A percentile compares a stretch with the other conserved stretches of the same genome.
These are phyloP conservation scores for Plasmopara halstedii DNA, from an alignment of 352 stramenopile species.

Conservation along the genomic window DNA sequence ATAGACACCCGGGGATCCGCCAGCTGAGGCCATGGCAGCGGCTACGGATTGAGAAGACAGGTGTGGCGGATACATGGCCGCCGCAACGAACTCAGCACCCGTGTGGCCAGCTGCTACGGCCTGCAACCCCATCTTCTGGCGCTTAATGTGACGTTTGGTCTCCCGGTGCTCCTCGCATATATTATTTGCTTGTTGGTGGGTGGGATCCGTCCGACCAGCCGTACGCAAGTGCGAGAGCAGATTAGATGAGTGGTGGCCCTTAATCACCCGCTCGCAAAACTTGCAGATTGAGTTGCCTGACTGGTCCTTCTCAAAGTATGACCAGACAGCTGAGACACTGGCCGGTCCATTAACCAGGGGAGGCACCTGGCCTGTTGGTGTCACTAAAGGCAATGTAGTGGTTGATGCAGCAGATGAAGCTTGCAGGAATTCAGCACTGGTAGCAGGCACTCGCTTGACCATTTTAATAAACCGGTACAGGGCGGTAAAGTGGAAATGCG, in stretches of 20 bases:
- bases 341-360: conserved; percentile 23
- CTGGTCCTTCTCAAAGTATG: conserved; percentile 75
- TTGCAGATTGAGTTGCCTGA: conserved; percentile 76
- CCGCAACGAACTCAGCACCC: conserved; percentile 30
- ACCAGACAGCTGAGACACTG: conserved; percentile 76
- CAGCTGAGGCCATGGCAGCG: conserved; percentile 33
- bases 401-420: conserved; percentile 1
- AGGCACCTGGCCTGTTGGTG: conserved; percentile 1
- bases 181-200: conserved; percentile 64
- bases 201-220: conserved; percentile 52
- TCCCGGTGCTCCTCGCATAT: conserved; percentile 76
- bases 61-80: conserved; percentile 33
- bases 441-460: conserved; percentile 13
- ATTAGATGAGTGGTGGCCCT: conserved; percentile 80
- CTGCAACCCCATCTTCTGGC: conserved; percentile 58
- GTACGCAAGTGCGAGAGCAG: conserved; percentile 74
- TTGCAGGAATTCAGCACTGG: conserved; percentile 17
- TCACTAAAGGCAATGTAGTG: conserved; percentile 4
- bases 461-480: conserved; percentile 32
- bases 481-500: conserved; percentile 7
- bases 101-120: conserved; percentile 3
- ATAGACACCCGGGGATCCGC: too few relatives aligned
- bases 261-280: conserved; percentile 80
- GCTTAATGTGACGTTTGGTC: conserved; percentile 70
- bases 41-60: conserved; percentile 27